Percentiles rank a stretch among this genome's conserved stretches.
Evolutionary conservation across 2,329 filamentous ascomycete species (phyloP).

Genomic region (Ceratocystis eucalypticola): DNA sequence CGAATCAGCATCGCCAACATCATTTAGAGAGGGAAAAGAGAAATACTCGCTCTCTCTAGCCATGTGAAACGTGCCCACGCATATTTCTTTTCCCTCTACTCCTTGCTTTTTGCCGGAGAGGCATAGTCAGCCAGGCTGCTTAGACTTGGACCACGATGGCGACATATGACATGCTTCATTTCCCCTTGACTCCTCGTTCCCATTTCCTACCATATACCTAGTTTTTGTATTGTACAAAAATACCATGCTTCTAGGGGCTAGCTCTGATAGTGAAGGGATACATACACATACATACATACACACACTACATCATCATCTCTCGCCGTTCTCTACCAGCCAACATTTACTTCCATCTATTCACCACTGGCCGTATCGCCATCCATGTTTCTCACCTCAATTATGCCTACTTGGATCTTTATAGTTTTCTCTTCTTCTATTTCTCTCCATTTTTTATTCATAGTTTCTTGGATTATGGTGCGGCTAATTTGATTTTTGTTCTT

Average conservation of each 20-base stretch:
- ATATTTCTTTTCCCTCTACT: not conserved
- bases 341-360: no score
- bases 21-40: conserved; percentile 25
- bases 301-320: not conserved
- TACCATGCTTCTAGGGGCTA: no score
- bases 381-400: not conserved
- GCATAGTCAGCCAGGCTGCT: no score
- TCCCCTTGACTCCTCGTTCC: not conserved
- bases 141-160: not conserved
- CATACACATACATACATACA: not conserved
- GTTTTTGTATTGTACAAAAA: not conserved
- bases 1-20: conserved; percentile 34
- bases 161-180: not conserved
- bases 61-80: not conserved
- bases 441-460: not conserved
- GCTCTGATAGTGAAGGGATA: no score
- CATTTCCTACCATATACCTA: not conserved
- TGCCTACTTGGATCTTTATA: not conserved
- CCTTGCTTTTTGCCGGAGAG: not conserved
- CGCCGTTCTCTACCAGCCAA: no score
- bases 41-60: not conserved
- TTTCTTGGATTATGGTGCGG: conserved; percentile 4
- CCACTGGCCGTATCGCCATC: no score
- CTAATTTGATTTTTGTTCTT: not conserved
- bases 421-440: not conserved